A percentile compares a stretch with the other conserved stretches of the same genome.
Conservation (phyloP, 768 basidiomycete genomes). For the Neoboletus brunneissimus region DNA sequence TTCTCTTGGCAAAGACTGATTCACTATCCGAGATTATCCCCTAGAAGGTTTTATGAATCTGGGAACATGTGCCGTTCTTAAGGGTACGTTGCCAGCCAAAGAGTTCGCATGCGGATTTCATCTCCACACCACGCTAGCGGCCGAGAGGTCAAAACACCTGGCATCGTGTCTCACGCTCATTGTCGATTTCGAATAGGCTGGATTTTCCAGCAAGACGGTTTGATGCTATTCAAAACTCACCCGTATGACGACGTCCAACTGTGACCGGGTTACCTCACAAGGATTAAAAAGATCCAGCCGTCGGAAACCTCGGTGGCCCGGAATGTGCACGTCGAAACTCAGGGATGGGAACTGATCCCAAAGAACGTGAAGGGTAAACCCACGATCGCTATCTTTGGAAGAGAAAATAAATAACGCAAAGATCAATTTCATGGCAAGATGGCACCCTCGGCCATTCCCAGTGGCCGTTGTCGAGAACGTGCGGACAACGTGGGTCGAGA, state of each 20-base stretch:
- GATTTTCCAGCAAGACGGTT: background rate
- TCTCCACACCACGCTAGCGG: constrained; percentile 1
- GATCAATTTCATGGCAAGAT: constrained; percentile 3
- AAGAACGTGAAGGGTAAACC: background rate
- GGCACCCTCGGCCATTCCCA: constrained; percentile 8
- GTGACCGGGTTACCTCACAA: background rate
- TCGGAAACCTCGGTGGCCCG: background rate
- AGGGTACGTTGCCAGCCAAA: constrained; percentile 2
- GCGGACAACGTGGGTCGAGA: constrained; percentile 5
- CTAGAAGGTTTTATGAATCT: constrained; percentile 8
- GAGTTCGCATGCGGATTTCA: background rate
- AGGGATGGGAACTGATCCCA: constrained; percentile 9
- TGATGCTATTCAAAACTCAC: background rate
- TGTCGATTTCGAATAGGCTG: background rate
- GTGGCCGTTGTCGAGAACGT: constrained; percentile 3
- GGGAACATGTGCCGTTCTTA: background rate
- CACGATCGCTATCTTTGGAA: constrained; percentile 17
- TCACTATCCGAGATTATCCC: background rate
- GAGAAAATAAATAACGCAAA: background rate
- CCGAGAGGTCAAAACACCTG: background rate
- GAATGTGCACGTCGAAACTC: background rate
- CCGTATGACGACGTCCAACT: background rate
- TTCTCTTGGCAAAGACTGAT: background rate
- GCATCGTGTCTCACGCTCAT: constrained; percentile 5
- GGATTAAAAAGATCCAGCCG: background rate